phyloP scores from a whole-genome alignment of 352 stramenopile species.

The Globisporangium paddicum region DNA sequence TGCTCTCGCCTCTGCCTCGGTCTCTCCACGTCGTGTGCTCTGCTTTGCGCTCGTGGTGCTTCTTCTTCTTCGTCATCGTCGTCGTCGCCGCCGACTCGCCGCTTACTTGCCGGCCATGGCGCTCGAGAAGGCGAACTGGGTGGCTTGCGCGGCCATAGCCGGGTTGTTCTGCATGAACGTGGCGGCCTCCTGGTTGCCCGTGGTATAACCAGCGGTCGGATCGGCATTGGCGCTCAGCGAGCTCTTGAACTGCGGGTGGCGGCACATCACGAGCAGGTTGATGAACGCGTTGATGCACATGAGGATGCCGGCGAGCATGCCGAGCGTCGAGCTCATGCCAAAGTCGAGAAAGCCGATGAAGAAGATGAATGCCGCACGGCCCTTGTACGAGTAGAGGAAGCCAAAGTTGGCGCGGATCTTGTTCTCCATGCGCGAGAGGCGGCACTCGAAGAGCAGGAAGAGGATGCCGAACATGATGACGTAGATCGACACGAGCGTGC shows the following conservation, averaged over 20 bases:
- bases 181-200: constrained; percentile 74
- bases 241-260: constrained; percentile 83
- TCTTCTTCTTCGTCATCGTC: not conserved
- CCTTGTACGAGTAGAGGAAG: constrained; percentile 87
- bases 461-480: constrained; percentile 87
- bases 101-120: constrained; percentile 19
- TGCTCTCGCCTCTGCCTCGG: not conserved
- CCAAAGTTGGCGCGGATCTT: constrained; percentile 83
- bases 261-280: constrained; percentile 85
- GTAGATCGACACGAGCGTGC: constrained; percentile 85
- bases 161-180: constrained; percentile 83
- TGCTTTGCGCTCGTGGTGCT: not conserved
- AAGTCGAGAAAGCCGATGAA: constrained; percentile 89
- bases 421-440: constrained; percentile 80
- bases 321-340: constrained; percentile 78
- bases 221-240: constrained; percentile 67
- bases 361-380: constrained; percentile 83
- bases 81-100: too few relatives aligned
- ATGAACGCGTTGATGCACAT: constrained; percentile 88
- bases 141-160: constrained; percentile 65
- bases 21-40: not conserved
- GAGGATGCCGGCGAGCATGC: constrained; percentile 63
- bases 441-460: constrained; percentile 86
- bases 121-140: constrained; percentile 75
- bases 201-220: constrained; percentile 75